A percentile compares a stretch with the other conserved stretches of the same genome.
Evolutionary conservation across 768 basidiomycete species (phyloP).

Genomic region (Leccinum rimulosum): DNA sequence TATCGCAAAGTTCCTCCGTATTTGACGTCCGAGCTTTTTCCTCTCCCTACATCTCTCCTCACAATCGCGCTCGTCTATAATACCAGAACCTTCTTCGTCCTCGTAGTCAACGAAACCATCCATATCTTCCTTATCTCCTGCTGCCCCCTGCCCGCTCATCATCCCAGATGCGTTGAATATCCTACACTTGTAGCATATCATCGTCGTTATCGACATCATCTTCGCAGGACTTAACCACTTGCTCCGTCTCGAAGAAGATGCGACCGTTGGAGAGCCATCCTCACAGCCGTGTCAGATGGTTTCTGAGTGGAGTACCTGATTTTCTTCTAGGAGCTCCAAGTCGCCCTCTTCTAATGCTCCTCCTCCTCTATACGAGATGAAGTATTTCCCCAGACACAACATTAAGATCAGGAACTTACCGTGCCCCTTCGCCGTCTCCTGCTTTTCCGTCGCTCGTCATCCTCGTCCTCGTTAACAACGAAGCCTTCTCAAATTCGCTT

Average conservation of each 20-base stretch:
- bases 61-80: conserved; percentile 71
- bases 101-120: conserved; percentile 77
- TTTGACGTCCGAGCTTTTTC: conserved; percentile 55
- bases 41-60: conserved; percentile 72
- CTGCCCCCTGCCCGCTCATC: conserved; percentile 56
- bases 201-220: conserved; percentile 67
- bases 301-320: conserved; percentile 77
- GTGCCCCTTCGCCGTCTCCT: conserved; percentile 64
- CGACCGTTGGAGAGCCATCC: conserved; percentile 64
- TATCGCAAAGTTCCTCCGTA: conserved; percentile 53
- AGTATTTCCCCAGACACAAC: conserved; percentile 9
- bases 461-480: conserved; percentile 89
- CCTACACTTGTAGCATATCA: conserved; percentile 49
- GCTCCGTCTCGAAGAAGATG: conserved; percentile 58
- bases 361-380: conserved; percentile 39
- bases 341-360: conserved; percentile 79
- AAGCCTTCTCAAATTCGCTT: conserved; percentile 81
- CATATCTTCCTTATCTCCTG: conserved; percentile 58
- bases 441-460: conserved; percentile 63
- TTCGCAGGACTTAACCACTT: conserved; percentile 68
- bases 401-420: conserved; percentile 35
- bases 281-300: conserved; percentile 71
- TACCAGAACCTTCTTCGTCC: conserved; percentile 77
- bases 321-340: conserved; percentile 79
- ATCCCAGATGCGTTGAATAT: conserved; percentile 74